These are phyloP conservation scores for Scortechinia acanthostroma DNA, from an alignment of 2,329 filamentous ascomycete species.

Conservation along the genomic window DNA sequence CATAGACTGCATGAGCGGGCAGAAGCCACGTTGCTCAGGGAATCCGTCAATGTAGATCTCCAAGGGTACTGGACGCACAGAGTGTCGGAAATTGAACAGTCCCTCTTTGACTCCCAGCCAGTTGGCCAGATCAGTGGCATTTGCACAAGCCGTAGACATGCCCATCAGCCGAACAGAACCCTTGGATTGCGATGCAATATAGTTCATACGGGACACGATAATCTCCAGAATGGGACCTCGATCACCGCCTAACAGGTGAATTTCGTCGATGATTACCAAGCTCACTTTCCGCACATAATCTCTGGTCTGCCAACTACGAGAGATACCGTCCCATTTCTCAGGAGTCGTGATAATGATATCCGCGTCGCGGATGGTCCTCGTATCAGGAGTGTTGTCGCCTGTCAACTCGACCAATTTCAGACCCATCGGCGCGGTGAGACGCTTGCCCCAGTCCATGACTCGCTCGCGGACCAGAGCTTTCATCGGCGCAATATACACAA, in stretches of 20 bases:
- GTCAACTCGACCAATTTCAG: slow-evolving; percentile 91
- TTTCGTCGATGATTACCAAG: slow-evolving; percentile 96
- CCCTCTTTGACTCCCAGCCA: slow-evolving; percentile 96
- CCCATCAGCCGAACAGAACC: slow-evolving; percentile 82
- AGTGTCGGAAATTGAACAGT: slow-evolving; percentile 94
- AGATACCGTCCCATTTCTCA: slow-evolving; percentile 99
- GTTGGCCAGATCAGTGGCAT: slow-evolving; percentile 85
- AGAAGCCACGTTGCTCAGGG: slow-evolving; percentile 89
- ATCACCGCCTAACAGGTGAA: slow-evolving; percentile 92
- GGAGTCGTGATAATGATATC: slow-evolving; percentile 98
- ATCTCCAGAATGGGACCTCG: slow-evolving; percentile 97
- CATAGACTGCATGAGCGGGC: slow-evolving; percentile 97
- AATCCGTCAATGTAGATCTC: slow-evolving; percentile 98
- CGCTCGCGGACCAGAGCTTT: slow-evolving; percentile 94
- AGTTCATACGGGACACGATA: slow-evolving; percentile 92
- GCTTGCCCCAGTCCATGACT: slow-evolving; percentile 86
- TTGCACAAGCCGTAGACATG: slow-evolving; percentile 99
- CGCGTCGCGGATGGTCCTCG: slow-evolving; percentile 85
- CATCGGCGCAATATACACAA: slow-evolving; percentile 99
- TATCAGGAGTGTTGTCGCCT: slow-evolving; percentile 96
- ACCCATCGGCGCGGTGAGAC: slow-evolving; percentile 76
- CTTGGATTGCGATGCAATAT: slow-evolving; percentile 90
- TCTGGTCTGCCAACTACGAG: slow-evolving; percentile 95
- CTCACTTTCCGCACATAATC: slow-evolving; percentile 92
- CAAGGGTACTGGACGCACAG: slow-evolving; percentile 87